phyloP scores from a whole-genome alignment of 2,329 filamentous ascomycete genomes.

The Lachnellula hyalina region DNA sequence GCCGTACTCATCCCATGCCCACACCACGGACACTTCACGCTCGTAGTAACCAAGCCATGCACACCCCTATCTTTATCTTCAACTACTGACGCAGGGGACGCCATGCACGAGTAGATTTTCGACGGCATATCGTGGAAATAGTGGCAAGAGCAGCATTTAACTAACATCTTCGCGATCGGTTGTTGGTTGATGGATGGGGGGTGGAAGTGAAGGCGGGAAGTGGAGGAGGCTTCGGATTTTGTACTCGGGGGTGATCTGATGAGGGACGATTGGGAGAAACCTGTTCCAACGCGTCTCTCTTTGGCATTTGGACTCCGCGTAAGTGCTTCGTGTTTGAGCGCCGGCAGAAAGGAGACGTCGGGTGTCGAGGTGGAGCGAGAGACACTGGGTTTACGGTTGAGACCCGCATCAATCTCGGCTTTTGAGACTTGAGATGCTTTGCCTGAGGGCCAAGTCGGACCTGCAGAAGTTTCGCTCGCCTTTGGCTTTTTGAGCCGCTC shows the following conservation, averaged over 20 bases:
- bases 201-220: neutral
- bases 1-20: slow-evolving; percentile 62
- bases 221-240: slow-evolving; percentile 13
- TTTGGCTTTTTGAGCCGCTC: neutral
- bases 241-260: slow-evolving; percentile 10
- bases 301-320: slow-evolving; percentile 22
- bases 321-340: slow-evolving; percentile 38
- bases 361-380: slow-evolving; percentile 20
- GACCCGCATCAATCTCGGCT: slow-evolving; percentile 3
- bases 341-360: slow-evolving; percentile 33
- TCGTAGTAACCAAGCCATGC: slow-evolving; percentile 52
- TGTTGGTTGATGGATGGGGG: slow-evolving; percentile 5
- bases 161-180: slow-evolving; percentile 54
- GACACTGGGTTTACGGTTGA: slow-evolving; percentile 9
- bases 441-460: neutral
- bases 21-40: slow-evolving; percentile 67
- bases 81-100: slow-evolving; percentile 50
- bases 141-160: slow-evolving; percentile 59
- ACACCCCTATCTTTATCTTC: slow-evolving; percentile 47
- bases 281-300: neutral
- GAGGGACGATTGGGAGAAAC: neutral
- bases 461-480: neutral
- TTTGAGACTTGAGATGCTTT: neutral
- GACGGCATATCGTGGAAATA: slow-evolving; percentile 63
- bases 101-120: slow-evolving; percentile 60